Evolutionary conservation across 2,329 filamentous ascomycete genomes (phyloP).

Genomic region (Elsinoe ampelina): DNA sequence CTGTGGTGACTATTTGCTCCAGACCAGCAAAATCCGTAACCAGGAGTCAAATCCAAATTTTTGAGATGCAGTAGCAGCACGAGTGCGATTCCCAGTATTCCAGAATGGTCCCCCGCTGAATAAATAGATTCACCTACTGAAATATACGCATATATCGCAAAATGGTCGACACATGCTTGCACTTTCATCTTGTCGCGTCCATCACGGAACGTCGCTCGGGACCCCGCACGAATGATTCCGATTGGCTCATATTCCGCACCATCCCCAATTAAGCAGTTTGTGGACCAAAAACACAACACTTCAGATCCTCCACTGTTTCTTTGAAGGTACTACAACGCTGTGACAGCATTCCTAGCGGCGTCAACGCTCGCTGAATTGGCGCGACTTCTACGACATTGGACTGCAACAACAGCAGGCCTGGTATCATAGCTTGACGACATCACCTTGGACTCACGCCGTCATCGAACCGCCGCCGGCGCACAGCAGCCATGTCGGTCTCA

Average conservation of each 20-base stretch:
- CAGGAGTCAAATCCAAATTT: too few species aligned
- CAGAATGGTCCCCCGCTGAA: too few species aligned
- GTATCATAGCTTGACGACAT: too few species aligned
- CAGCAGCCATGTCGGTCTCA: not conserved
- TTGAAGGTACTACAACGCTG: not conserved
- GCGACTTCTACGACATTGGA: too few species aligned
- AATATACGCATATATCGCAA: not conserved
- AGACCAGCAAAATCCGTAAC: too few species aligned
- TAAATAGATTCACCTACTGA: not conserved
- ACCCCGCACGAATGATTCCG: not conserved
- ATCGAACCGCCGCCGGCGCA: not conserved
- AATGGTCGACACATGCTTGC: not conserved
- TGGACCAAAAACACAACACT: not conserved
- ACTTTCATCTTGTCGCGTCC: not conserved
- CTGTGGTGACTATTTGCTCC: too few species aligned
- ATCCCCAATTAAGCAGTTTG: not conserved
- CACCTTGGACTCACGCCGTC: not conserved
- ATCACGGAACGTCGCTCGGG: too few species aligned
- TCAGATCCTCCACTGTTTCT: not conserved
- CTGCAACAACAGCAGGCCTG: too few species aligned
- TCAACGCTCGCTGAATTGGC: not conserved
- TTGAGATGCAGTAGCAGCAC: too few species aligned
- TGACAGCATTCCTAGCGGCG: conserved; percentile 1
- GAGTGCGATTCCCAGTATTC: too few species aligned
- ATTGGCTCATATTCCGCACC: not conserved